Evolutionary conservation across 257 asterid genomes (phyloP).

Genomic region (Solanum tarijense): DNA sequence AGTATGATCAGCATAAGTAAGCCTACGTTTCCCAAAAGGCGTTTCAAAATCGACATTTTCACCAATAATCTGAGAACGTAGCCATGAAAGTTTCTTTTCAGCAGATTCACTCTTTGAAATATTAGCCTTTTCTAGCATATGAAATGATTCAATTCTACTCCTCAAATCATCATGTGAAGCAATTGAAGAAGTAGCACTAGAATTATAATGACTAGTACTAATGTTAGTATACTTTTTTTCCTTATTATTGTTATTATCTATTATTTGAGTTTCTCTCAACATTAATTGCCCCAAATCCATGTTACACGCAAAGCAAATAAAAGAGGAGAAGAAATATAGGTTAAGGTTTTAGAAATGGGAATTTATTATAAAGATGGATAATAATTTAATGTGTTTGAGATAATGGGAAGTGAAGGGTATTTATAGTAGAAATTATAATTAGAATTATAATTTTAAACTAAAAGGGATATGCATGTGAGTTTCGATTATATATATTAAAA

Average conservation of each 20-base stretch:
- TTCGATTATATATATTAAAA: not conserved
- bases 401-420: not conserved
- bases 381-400: not conserved
- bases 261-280: not conserved
- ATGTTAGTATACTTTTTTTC: not conserved
- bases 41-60: conserved; percentile 20
- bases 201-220: not conserved
- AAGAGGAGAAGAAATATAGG: not conserved
- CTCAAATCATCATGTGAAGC: not conserved
- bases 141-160: not conserved
- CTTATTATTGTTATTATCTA: not conserved
- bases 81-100: not conserved
- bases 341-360: not conserved
- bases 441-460: not conserved
- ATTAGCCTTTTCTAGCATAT: too few relatives aligned
- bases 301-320: too few relatives aligned
- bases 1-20: conserved; percentile 51
- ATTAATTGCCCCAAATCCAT: not conserved
- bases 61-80: conserved; percentile 22
- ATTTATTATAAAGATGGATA: not conserved
- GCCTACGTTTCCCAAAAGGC: conserved; percentile 39
- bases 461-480: not conserved
- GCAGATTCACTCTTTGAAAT: not conserved
- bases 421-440: not conserved
- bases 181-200: not conserved